These are phyloP conservation scores for Dioszegia aurantiaca DNA, from an alignment of 768 basidiomycete genomes.

Conservation along the genomic window DNA sequence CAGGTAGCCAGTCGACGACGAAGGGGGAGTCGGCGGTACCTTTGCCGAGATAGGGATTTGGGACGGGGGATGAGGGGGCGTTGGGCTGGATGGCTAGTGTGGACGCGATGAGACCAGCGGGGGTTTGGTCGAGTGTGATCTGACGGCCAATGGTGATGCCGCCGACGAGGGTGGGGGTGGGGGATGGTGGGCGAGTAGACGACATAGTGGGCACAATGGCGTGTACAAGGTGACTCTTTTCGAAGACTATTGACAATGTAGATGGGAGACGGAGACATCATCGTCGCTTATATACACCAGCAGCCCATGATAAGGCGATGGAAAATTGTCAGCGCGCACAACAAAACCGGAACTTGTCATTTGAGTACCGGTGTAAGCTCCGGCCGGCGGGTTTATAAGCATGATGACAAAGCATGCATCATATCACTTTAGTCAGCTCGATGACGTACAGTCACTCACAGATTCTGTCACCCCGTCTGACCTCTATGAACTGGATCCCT, in stretches of 20 bases:
- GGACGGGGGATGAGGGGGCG: conserved; percentile 9
- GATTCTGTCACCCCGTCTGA: conserved; percentile 76
- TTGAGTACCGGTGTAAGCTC: too few species aligned
- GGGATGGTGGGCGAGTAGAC: conserved; percentile 1
- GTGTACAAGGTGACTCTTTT: too few species aligned
- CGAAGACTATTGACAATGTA: not conserved
- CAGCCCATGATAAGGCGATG: not conserved
- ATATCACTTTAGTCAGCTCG: conserved; percentile 15
- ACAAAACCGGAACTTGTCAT: not conserved
- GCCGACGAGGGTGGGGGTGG: conserved; percentile 9
- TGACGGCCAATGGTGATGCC: conserved; percentile 8
- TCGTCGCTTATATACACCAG: not conserved
- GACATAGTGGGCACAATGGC: too few species aligned
- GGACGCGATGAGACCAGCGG: conserved; percentile 2
- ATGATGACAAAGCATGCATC: not conserved
- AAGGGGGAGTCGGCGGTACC: conserved; percentile 41
- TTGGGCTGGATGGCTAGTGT: conserved; percentile 2
- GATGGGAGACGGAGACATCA: not conserved
- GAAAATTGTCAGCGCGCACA: not conserved
- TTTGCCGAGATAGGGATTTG: conserved; percentile 36
- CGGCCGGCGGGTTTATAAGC: not conserved
- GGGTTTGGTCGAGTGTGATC: conserved; percentile 8
- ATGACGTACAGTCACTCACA: conserved; percentile 57
- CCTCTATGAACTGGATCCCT: conserved; percentile 68
- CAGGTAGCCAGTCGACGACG: conserved; percentile 38